Evolutionary conservation across 345 rosid species (phyloP), one percentile per base, ranked within the genome.

Genomic region (Eucalyptus curtisii): DNA sequence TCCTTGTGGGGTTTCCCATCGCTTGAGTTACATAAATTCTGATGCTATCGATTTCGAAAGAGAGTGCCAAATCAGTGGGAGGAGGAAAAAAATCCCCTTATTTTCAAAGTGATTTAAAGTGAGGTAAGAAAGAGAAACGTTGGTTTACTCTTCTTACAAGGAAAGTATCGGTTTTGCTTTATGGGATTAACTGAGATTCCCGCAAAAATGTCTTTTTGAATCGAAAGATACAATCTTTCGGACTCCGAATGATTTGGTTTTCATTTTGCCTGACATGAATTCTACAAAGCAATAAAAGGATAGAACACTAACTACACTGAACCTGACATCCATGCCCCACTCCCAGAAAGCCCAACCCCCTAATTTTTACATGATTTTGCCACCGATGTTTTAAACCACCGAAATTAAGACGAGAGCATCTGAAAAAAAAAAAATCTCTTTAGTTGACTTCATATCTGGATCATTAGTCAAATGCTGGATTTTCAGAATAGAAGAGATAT

Each of bases 31-130:
- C 47, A 40, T 40, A 9, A 40, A 76, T 76, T 37, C 84, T 19
- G 59, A 53, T 31, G 87, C 64, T 53, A 22, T 50, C 66, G 42
- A 86, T 53, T 76, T 76, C 42, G 47, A 76, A 76, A 76, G 87
- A 12, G 45, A 20, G 61, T 19, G 87, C 86, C 88, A 90, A 90
- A 92, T 91, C 88, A 92, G 92, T 91, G 90, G 88, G 87, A 55
- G 45, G 89, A 92, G 91, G 85, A 91, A 44, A 31, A 53, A 31
- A 31, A 33, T 48, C 87, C 88, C 55, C 31, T 49, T 12, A n/a
- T 49, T 87, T 50, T 52, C 86, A 92, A 90, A 89, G 91, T 52
- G 57, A 71, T 76, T 45, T 86, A 90, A 86, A 87, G 80, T 86
- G 61, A 86, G 45, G 84, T 42, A 68, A 53, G 85, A 87, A 53